These are phyloP conservation scores for Erysimum cheiri DNA, from an alignment of 441 rosid genomes.

Conservation along the genomic window DNA sequence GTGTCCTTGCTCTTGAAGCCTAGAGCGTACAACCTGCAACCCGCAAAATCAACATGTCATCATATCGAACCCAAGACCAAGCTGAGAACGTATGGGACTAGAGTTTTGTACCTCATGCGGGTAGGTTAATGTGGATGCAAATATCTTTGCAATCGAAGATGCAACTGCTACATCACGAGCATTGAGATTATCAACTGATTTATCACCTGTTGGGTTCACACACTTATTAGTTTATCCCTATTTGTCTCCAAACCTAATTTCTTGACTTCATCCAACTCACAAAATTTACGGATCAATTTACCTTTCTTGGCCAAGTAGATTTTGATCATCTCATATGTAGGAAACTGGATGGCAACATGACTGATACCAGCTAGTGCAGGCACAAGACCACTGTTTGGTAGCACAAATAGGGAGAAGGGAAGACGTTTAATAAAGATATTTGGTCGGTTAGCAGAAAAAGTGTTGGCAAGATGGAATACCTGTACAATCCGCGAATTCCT, in stretches of 20 bases:
- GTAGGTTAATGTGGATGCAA: slow-evolving; percentile 73
- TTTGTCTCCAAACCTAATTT: slow-evolving; percentile 1
- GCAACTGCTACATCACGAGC: slow-evolving; percentile 71
- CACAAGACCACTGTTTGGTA: slow-evolving; percentile 62
- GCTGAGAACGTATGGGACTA: not conserved
- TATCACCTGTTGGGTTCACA: slow-evolving; percentile 54
- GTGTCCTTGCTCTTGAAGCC: slow-evolving; percentile 77
- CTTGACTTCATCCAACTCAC: not conserved
- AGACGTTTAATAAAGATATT: slow-evolving; percentile 20
- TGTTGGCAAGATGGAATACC: slow-evolving; percentile 45
- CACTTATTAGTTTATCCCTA: not conserved
- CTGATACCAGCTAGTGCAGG: slow-evolving; percentile 77
- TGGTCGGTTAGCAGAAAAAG: slow-evolving; percentile 4
- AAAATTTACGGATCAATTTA: slow-evolving; percentile 27
- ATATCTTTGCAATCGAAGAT: slow-evolving; percentile 72
- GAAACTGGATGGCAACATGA: slow-evolving; percentile 80
- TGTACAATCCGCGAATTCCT: slow-evolving; percentile 72
- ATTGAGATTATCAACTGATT: slow-evolving; percentile 59
- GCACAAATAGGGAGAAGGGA: slow-evolving; percentile 20
- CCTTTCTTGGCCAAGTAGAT: slow-evolving; percentile 60
- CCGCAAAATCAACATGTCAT: slow-evolving; percentile 19
- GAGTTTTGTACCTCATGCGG: slow-evolving; percentile 63
- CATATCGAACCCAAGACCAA: not conserved
- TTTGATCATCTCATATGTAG: slow-evolving; percentile 65
- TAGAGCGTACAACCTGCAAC: slow-evolving; percentile 62